Evolutionary conservation across 2,329 filamentous ascomycete genomes (phyloP).

Genomic region (Claviceps capensis): DNA sequence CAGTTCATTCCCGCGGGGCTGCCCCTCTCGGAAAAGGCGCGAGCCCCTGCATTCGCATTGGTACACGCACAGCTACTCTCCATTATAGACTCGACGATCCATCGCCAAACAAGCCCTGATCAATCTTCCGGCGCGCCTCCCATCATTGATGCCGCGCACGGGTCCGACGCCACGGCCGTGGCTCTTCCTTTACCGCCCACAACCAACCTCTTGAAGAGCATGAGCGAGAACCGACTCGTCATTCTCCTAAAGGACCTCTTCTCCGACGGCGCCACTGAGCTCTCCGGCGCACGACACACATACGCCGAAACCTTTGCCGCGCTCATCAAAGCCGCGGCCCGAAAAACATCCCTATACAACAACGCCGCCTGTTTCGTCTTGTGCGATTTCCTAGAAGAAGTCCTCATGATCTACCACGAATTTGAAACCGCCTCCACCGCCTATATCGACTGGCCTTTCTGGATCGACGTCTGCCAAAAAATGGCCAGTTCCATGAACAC

Average conservation of each 20-base stretch:
- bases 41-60: constrained; percentile 64
- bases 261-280: constrained; percentile 27
- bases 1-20: constrained; percentile 51
- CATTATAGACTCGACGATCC: constrained; percentile 70
- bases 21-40: constrained; percentile 39
- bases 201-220: constrained; percentile 56
- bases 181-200: constrained; percentile 48
- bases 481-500: constrained; percentile 78
- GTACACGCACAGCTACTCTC: constrained; percentile 72
- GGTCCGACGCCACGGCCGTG: constrained; percentile 52
- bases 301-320: constrained; percentile 65
- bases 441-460: constrained; percentile 69
- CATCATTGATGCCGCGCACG: constrained; percentile 30
- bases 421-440: constrained; percentile 28
- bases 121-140: constrained; percentile 27
- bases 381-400: constrained; percentile 84
- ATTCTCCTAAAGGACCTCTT: constrained; percentile 73
- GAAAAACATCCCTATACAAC: constrained; percentile 66
- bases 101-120: constrained; percentile 50
- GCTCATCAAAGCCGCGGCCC: constrained; percentile 60
- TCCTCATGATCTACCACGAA: constrained; percentile 47
- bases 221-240: constrained; percentile 81
- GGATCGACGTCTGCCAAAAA: constrained; percentile 65
- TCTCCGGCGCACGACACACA: constrained; percentile 41
- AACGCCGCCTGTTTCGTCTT: constrained; percentile 75